Evolutionary conservation across 805 yeast species (phyloP), one percentile per base, ranked within the genome.

Genomic region (Wickerhamomyces queroliae): DNA sequence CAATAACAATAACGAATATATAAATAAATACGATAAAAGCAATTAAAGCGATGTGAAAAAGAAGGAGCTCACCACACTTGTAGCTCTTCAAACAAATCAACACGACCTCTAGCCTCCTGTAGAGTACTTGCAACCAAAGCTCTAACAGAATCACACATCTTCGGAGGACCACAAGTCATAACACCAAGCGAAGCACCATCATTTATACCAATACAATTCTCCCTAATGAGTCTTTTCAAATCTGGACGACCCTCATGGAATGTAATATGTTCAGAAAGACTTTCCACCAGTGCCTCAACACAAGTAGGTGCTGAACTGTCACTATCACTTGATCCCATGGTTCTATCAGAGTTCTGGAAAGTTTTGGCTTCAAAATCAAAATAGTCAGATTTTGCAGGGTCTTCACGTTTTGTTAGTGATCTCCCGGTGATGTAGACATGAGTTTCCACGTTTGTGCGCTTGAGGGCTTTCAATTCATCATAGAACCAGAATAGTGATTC

Each of bases 11-110:
- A 9, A 24, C 6, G 27, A 7, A 10, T 24, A 4, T 24, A 24
- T 24, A 11, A 10, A 11, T 11, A 11, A 6, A 11, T 11, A 10
- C 13, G 27, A 11, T 5, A 11, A 11, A 24, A 24, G 12, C 13
- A 24, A 4, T 24, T 24, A 24, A 12, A 24, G 13, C 10, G 27
- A 11, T 24, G 27, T n/a, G 12, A 11, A 10, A 4, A n/a, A 24
- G 13, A 24, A 24, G 5, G 10, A 11, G 12, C 4, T 36, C 53
- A 79, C 95, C 95, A 85, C 12, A 72, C 67, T 61, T 83, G 88
- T 36, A 82, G 69, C 53, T 83, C 90, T 55, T 87, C 95, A 53
- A 68, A 80, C 51, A 79, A 79, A 44, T 82, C 90, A 16, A 84
- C 72, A 33, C 84, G 69, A 36, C 70, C 64, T 13, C 67, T 56